Evolutionary conservation across 257 asterid species (phyloP), one percentile per base, ranked within the genome.

Genomic region (Forsythia suspensa): DNA sequence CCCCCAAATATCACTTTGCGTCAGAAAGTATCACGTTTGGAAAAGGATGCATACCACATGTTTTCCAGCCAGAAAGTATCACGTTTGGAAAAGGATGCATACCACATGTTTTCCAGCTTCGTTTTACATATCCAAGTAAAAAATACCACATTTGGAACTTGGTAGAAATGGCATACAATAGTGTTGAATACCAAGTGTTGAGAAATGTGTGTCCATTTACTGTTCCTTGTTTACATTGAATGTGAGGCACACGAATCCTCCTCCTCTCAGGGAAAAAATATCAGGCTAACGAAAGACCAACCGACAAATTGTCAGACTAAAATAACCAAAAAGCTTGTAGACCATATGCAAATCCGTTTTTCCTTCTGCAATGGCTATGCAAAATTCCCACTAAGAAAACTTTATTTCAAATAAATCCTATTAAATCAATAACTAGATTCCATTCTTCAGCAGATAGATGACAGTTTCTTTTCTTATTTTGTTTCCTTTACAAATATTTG

Each of bases 391-490:
- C 51, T 2, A 21, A 13, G 43, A 75, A 44, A 63, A 63, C 70
- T 24, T 29, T 11, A 3, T 63, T 41, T 21, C 5, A 13, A 43
- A 65, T 15, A 21, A 42, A 68, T 24, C 24, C 75, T 42, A 55
- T 57, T 20, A 43, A 41, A 80, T 38, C 24, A 68, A 72, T 37
- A 44, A 34, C 75, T 52, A 36, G 65, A 73, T 41, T 77, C 75
- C 52, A 77, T 40, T 7, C 81, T 42, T 77, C 42, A 63, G 42
- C 18, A 69, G 67, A 52, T 67, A 8, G 24, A 67, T 41, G 34
- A 29, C 3, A 2, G 5, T 57, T 18, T 44, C 39, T 73, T 24
- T 24, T 1, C 4, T 21, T 79, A 13, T 11, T 57, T 69, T 70
- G n/a, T 48, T 48, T 13, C n/a, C 7, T 29, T 29, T 29, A 29